A percentile compares a stretch with the other conserved stretches of the same genome.
Conservation (phyloP, 345 rosid species). For the Lepidium africanum region DNA sequence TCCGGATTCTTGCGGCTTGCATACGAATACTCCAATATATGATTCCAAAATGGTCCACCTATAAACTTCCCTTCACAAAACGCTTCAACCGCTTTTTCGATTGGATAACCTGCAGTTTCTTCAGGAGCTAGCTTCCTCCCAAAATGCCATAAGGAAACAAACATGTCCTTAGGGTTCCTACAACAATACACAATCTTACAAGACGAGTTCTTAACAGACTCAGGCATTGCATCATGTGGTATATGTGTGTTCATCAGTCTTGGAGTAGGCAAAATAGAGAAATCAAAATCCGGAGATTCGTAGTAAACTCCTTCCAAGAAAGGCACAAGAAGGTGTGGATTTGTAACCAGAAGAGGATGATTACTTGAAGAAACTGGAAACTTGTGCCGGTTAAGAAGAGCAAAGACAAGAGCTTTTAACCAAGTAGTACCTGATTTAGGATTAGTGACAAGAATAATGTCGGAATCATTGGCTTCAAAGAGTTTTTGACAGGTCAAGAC, state of each 20-base stretch:
- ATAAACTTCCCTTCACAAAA: slow-evolving; percentile 40
- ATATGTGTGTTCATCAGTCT: slow-evolving; percentile 42
- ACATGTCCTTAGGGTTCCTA: slow-evolving; percentile 54
- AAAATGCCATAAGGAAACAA: slow-evolving; percentile 54
- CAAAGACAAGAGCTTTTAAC: slow-evolving; percentile 46
- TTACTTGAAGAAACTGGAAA: slow-evolving; percentile 20
- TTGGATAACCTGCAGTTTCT: slow-evolving; percentile 10
- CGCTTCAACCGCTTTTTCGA: slow-evolving; percentile 37
- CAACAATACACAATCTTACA: slow-evolving; percentile 51
- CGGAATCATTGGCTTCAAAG: slow-evolving; percentile 37
- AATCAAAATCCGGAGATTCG: neutral
- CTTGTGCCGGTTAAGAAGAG: slow-evolving; percentile 31
- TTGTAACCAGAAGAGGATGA: slow-evolving; percentile 42
- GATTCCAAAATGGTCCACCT: slow-evolving; percentile 33
- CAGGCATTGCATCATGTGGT: slow-evolving; percentile 29
- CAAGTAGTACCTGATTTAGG: slow-evolving; percentile 61
- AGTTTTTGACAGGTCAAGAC: slow-evolving; percentile 27
- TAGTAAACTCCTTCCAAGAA: slow-evolving; percentile 35
- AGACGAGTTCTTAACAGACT: slow-evolving; percentile 23
- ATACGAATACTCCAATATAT: slow-evolving; percentile 23
- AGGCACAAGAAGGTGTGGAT: slow-evolving; percentile 49
- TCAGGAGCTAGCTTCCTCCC: slow-evolving; percentile 34
- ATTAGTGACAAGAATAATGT: slow-evolving; percentile 38
- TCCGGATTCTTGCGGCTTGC: slow-evolving; percentile 20
- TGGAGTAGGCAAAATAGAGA: slow-evolving; percentile 25